These are phyloP conservation scores for Aspergillus neoniger DNA, from an alignment of 2,329 filamentous ascomycete genomes.

Conservation along the genomic window DNA sequence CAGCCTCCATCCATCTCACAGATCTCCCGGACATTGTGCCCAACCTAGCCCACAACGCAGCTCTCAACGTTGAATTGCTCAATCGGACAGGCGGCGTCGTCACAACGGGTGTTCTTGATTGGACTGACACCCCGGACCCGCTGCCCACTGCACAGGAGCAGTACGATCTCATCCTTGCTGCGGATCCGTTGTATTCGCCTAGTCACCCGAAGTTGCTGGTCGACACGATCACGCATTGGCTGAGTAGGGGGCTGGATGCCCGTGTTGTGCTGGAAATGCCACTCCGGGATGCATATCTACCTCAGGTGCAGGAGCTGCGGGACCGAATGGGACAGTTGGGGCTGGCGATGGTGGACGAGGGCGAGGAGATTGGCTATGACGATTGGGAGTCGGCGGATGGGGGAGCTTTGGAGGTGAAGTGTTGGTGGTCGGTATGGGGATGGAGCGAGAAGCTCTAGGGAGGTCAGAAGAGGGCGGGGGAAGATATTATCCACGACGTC, in stretches of 20 bases:
- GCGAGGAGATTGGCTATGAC: constrained; percentile 49
- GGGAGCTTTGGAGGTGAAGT: constrained; percentile 44
- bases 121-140: constrained; percentile 51
- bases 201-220: constrained; percentile 76
- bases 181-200: constrained; percentile 85
- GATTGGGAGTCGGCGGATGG: constrained; percentile 50
- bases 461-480: neutral
- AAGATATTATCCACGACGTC: constrained; percentile 24
- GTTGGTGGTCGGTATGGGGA: constrained; percentile 53
- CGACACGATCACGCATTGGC: constrained; percentile 67
- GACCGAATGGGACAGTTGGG: constrained; percentile 59
- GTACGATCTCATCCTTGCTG: constrained; percentile 72
- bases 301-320: constrained; percentile 65
- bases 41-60: constrained; percentile 75
- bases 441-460: constrained; percentile 41
- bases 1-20: constrained; percentile 68
- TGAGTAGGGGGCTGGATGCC: constrained; percentile 59
- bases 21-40: constrained; percentile 81
- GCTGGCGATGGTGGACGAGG: constrained; percentile 55
- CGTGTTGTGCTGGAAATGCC: constrained; percentile 80
- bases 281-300: constrained; percentile 66
- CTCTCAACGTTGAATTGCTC: constrained; percentile 62
- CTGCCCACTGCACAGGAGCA: constrained; percentile 35
- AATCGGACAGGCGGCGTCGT: constrained; percentile 57
- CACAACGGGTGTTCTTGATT: constrained; percentile 70